Conservation (phyloP, 345 rosid genomes). For the Lepidium sativum region DNA sequence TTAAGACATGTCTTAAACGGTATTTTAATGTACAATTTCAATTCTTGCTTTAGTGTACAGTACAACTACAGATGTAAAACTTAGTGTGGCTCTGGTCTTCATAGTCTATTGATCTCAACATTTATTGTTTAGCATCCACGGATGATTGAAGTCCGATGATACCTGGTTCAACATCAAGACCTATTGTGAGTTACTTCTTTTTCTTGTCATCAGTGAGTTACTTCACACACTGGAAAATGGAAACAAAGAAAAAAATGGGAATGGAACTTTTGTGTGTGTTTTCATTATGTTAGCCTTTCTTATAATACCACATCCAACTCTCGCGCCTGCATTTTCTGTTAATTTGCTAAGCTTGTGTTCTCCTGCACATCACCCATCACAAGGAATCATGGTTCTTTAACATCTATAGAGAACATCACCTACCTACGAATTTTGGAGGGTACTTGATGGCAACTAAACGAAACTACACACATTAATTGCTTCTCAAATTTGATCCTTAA, state of each 20-base stretch:
- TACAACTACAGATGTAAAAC: neutral
- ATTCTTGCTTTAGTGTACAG: neutral
- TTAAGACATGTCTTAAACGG: neutral
- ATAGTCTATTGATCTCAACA: neutral
- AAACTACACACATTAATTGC: neutral
- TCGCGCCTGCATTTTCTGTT: slow-evolving; percentile 89
- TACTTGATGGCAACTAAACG: neutral
- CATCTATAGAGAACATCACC: neutral
- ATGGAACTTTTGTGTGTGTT: neutral
- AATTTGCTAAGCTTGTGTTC: slow-evolving; percentile 87
- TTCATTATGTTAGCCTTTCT: neutral
- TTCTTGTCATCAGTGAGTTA: too few species aligned
- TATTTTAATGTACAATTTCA: slow-evolving; percentile 7
- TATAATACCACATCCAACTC: slow-evolving; percentile 79
- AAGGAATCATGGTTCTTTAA: neutral
- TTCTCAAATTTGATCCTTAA: neutral
- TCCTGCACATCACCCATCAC: slow-evolving; percentile 33
- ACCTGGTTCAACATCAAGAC: slow-evolving; percentile 40
- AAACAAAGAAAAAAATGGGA: neutral
- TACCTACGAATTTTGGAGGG: neutral
- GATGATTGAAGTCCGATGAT: slow-evolving; percentile 78
- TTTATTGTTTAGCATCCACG: slow-evolving; percentile 31
- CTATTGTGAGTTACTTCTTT: too few species aligned
- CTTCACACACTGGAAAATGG: neutral
- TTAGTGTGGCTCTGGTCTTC: neutral